Base-by-base conservation (phyloP, 2,329 filamentous ascomycete genomes). In the Scytalidium lignicola region DNA sequence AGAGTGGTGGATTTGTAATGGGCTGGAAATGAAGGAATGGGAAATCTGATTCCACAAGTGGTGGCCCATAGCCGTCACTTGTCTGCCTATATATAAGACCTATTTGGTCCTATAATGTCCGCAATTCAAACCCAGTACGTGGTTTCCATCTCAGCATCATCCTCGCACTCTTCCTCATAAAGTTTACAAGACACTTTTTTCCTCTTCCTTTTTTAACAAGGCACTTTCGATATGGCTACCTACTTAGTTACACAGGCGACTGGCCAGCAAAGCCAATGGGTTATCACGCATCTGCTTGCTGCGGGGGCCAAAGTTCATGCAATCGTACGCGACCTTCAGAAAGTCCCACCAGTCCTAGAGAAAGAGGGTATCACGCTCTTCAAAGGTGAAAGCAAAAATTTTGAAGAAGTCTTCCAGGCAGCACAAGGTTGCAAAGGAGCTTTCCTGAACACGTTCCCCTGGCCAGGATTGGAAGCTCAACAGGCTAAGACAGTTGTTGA, bases 251-350 rank as follows among this genome's bases (percentile, higher is more conserved):
- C 40, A 4, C 23, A 37, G 4, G 48, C 48, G 8, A 43, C 43
- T 19, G 48, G 48, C 10, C 26, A 22, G 22, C 48, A 50, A 46
- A 39, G 48, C 9, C 4, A 13, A 10, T 61, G 52, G 51, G 53
- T 57, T 28, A 65, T 67, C 51, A 58, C 22, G 2, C 58, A 68
- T 18, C 62, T 70, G 1, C 65, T 70, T 5, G 49, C 52, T 18
- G 58, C 65, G 1, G 66, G 66, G 10, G 61, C 56, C 39, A 65
- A 63, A 18, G 50, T 70, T 44, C 67, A 70, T 28, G 68, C 64
- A 0, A 47, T 70, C 3, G 67, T 70, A 1, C 67, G 67, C 42
- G 54, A 70, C 41, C 23, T 26, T 26, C 43, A 62, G n/a, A 67
- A 65, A 20, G 44, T 62, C 3, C 62, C 64, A 0, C 6, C 50